Evolutionary conservation across 352 stramenopile species (phyloP).

Genomic region (Phytophthora sojae): DNA sequence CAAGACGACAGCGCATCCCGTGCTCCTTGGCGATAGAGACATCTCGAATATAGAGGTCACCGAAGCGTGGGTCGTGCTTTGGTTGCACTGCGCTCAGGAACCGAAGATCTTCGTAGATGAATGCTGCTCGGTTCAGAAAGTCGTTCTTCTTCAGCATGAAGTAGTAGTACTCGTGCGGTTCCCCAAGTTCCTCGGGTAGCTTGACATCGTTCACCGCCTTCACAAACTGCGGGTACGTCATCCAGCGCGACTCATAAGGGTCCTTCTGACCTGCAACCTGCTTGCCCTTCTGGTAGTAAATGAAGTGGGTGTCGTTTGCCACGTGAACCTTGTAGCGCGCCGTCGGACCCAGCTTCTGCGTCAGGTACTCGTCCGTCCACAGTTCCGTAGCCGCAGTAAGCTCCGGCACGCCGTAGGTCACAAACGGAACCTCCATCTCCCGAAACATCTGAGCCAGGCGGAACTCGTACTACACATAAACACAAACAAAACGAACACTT

Average conservation of each 20-base stretch:
- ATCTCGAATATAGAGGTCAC: constrained; percentile 66
- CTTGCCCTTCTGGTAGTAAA: constrained; percentile 89
- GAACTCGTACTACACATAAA: constrained; percentile 57
- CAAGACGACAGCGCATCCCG: constrained; percentile 88
- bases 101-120: constrained; percentile 88
- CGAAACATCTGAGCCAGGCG: constrained; percentile 91
- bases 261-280: constrained; percentile 40
- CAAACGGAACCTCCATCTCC: constrained; percentile 94
- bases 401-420: constrained; percentile 92
- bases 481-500: neutral
- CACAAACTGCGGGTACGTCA: constrained; percentile 73
- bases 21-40: constrained; percentile 33
- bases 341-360: constrained; percentile 44
- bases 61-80: constrained; percentile 50
- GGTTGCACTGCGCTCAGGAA: constrained; percentile 93
- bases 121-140: constrained; percentile 47
- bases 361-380: constrained; percentile 90
- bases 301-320: constrained; percentile 93
- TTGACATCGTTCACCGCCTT: constrained; percentile 37
- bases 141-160: constrained; percentile 66
- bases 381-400: constrained; percentile 69
- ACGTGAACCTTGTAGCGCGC: constrained; percentile 72
- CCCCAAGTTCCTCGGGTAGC: constrained; percentile 14
- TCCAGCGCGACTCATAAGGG: constrained; percentile 59
- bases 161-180: constrained; percentile 58